Conservation (phyloP, 495 filamentous ascomycete genomes). For the Aspergillus ellipticus region DNA sequence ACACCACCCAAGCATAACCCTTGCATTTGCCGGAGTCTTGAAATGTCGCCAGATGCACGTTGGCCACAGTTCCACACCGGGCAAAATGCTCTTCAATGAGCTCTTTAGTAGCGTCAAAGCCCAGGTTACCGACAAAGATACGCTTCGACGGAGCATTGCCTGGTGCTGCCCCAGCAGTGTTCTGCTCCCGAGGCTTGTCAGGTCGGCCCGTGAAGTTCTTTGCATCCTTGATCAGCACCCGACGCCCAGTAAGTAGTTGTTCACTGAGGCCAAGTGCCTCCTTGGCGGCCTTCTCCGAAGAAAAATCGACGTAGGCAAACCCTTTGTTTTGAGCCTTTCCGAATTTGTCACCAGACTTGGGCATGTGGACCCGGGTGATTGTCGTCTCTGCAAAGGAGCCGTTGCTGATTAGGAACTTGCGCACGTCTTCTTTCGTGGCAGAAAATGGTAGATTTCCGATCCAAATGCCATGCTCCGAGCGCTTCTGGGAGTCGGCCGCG, state of each 20-base stretch:
- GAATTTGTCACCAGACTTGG: conserved; percentile 45
- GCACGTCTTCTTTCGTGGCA: conserved; percentile 66
- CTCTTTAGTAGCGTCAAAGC: conserved; percentile 81
- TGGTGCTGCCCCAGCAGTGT: conserved; percentile 28
- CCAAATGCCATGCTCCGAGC: conserved; percentile 84
- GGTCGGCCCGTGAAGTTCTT: conserved; percentile 81
- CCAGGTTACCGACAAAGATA: conserved; percentile 89
- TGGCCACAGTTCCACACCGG: conserved; percentile 74
- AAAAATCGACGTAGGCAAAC: conserved; percentile 95
- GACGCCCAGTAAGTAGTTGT: conserved; percentile 66
- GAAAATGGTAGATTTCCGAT: conserved; percentile 89
- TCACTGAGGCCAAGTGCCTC: conserved; percentile 78
- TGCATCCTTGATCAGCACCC: conserved; percentile 86
- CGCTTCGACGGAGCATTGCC: conserved; percentile 66
- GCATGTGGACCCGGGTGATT: conserved; percentile 84
- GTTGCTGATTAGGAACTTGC: conserved; percentile 70
- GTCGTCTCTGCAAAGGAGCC: conserved; percentile 59
- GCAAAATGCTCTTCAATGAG: conserved; percentile 72
- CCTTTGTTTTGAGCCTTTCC: conserved; percentile 69
- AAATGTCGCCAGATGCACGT: conserved; percentile 87
- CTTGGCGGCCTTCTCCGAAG: conserved; percentile 58
- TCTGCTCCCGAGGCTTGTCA: conserved; percentile 49
- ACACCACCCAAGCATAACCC: conserved; percentile 92
- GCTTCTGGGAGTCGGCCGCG: conserved; percentile 45
- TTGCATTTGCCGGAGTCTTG: conserved; percentile 98